A percentile compares a stretch with the other conserved stretches of the same genome.
phyloP scores from a whole-genome alignment of 2,329 filamentous ascomycete species.

The Botrytis paeoniae region DNA sequence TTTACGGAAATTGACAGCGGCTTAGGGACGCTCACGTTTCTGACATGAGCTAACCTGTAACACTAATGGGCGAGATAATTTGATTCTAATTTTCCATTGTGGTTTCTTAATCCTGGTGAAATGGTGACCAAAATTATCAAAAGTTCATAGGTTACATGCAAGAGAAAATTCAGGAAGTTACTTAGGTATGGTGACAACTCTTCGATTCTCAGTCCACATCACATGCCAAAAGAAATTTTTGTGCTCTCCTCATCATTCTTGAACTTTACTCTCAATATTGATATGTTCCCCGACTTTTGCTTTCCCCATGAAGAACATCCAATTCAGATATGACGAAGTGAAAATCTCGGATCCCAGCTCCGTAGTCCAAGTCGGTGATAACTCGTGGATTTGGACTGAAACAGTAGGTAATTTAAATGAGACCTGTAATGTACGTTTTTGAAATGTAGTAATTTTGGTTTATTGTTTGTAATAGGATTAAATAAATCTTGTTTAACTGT shows the following conservation, averaged over 20 bases:
- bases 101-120: not conserved
- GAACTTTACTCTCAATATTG: not conserved
- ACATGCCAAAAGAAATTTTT: not conserved
- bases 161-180: not conserved
- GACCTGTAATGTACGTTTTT: fast-evolving
- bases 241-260: not conserved
- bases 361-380: fast-evolving
- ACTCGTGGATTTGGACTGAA: too few species aligned
- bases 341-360: not conserved
- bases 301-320: not conserved
- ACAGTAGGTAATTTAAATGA: too few species aligned
- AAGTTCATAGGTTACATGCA: not conserved
- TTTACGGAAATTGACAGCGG: too few species aligned
- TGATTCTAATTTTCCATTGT: fast-evolving
- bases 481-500: not conserved
- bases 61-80: too few species aligned
- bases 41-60: not conserved
- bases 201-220: not conserved
- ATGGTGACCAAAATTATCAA: fast-evolving
- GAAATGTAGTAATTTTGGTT: fast-evolving
- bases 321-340: not conserved
- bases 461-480: fast-evolving
- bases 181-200: too few species aligned
- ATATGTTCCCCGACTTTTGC: not conserved
- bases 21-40: not conserved